These are phyloP conservation scores for Phaseolus coccineus DNA, from an alignment of 331 rosid genomes.

Conservation along the genomic window DNA sequence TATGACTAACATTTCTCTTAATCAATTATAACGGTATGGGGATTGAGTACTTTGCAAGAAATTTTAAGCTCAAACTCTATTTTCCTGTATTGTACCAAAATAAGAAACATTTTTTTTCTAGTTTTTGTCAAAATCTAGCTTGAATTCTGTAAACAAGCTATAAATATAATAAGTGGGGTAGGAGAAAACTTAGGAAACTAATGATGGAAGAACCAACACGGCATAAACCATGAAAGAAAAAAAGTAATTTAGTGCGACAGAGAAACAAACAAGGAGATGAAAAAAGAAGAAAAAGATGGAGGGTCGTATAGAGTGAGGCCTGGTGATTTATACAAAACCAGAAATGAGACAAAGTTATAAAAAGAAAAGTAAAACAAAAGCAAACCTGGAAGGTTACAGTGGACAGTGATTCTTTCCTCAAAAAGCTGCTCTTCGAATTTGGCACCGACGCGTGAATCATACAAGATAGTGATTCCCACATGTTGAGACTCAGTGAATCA, in stretches of 20 bases:
- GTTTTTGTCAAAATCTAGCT: background rate
- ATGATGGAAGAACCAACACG: slow-evolving; percentile 17
- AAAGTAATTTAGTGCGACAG: background rate
- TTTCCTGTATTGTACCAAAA: background rate
- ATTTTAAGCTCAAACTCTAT: background rate
- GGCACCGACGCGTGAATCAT: slow-evolving; percentile 94
- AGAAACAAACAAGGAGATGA: slow-evolving; percentile 23
- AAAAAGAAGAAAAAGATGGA: slow-evolving; percentile 35
- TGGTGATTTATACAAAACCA: slow-evolving; percentile 23
- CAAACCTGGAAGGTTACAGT: slow-evolving; percentile 82
- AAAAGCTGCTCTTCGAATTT: slow-evolving; percentile 57
- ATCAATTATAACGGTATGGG: background rate
- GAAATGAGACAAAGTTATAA: slow-evolving; percentile 36
- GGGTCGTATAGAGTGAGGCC: background rate
- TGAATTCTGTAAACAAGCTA: background rate
- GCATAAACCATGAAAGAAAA: background rate
- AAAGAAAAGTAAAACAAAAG: slow-evolving; percentile 13
- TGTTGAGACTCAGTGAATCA: slow-evolving; percentile 92
- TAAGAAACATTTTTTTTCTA: background rate
- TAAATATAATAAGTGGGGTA: background rate
- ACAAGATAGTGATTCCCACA: slow-evolving; percentile 94
- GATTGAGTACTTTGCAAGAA: background rate
- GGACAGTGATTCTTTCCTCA: slow-evolving; percentile 55
- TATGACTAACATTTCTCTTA: background rate
- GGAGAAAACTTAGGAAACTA: background rate